Conservation (phyloP, 2,329 filamentous ascomycete genomes). For the Colletotrichum somersetense region DNA sequence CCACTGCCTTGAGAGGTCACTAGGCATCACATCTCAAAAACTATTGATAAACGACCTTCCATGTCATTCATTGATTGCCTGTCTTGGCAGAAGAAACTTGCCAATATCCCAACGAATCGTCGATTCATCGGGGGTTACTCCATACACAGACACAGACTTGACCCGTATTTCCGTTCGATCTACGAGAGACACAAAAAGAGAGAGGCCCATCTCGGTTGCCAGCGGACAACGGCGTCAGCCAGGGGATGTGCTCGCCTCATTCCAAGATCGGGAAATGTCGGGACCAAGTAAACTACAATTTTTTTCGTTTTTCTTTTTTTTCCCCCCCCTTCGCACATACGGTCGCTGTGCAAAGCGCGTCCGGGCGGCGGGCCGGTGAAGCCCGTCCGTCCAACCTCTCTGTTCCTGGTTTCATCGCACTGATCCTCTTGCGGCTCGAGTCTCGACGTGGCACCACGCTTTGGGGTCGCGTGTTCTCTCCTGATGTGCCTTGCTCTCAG, state of each 20-base stretch:
- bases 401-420: slow-evolving; percentile 34
- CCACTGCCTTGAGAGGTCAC: too few relatives aligned
- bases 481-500: slow-evolving; percentile 28
- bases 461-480: slow-evolving; percentile 15
- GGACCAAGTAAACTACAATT: slow-evolving; percentile 1
- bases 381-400: slow-evolving; percentile 28
- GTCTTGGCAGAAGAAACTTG: background rate
- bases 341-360: background rate
- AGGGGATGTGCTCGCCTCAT: slow-evolving; percentile 19
- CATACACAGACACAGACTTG: too few relatives aligned
- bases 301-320: background rate
- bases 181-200: slow-evolving; percentile 5
- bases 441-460: slow-evolving; percentile 37
- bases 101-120: background rate
- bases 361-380: too few relatives aligned
- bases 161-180: slow-evolving; percentile 38
- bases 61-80: background rate
- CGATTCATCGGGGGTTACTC: too few relatives aligned
- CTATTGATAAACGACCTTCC: too few relatives aligned
- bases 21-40: too few relatives aligned
- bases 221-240: background rate
- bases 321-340: background rate
- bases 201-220: slow-evolving; percentile 12
- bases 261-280: slow-evolving; percentile 32
- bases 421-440: slow-evolving; percentile 35